phyloP scores from a whole-genome alignment of 192 early-diverging fungal genomes.

The Backusella westeae region DNA sequence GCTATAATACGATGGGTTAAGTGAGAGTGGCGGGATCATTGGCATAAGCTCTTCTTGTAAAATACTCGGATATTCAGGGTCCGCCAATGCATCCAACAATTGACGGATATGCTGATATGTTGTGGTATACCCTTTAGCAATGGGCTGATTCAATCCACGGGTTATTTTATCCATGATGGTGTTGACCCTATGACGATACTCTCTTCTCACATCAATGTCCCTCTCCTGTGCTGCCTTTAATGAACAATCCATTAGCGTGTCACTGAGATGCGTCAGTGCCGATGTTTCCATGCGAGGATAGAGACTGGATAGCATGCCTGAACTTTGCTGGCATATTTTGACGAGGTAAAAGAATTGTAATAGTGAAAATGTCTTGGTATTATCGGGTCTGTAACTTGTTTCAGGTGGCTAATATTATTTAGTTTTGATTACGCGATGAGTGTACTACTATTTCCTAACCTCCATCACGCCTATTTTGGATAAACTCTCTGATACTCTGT shows the following conservation, averaged over 20 bases:
- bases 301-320: background rate
- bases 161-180: background rate
- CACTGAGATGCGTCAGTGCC: background rate
- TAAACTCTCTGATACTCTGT: background rate
- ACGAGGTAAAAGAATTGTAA: background rate
- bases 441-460: background rate
- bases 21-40: background rate
- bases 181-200: background rate
- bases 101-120: background rate
- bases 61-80: background rate
- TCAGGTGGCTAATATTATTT: background rate
- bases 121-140: background rate
- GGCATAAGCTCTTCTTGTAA: background rate
- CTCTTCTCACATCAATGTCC: background rate
- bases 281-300: background rate
- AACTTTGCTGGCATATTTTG: background rate
- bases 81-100: background rate
- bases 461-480: background rate
- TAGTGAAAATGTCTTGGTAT: background rate
- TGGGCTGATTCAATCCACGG: background rate
- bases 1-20: too few relatives aligned
- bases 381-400: background rate
- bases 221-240: background rate
- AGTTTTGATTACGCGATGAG: background rate
- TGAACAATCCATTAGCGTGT: background rate